phyloP scores from a whole-genome alignment of 164 flowering plant genomes.

The Kalanchoe fedtschenkoi region DNA sequence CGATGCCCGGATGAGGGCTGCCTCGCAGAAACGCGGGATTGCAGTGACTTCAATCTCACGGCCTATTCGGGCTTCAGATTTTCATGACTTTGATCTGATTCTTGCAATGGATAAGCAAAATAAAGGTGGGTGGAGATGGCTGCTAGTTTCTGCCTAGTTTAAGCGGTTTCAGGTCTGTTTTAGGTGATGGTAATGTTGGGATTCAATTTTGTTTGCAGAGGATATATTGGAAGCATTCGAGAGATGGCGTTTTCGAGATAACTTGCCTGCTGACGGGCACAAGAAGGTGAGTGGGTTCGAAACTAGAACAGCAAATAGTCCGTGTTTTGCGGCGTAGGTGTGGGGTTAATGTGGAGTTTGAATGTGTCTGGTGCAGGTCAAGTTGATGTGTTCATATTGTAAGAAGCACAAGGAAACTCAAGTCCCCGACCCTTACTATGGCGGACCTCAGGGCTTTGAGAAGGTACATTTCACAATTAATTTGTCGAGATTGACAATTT shows the following conservation, averaged over 20 bases:
- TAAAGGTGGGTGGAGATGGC: constrained; percentile 41
- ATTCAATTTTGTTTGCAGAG: constrained; percentile 24
- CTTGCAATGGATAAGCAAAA: constrained; percentile 93
- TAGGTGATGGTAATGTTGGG: background rate
- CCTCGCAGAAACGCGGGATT: constrained; percentile 76
- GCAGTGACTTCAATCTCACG: constrained; percentile 88
- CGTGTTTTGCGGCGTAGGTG: background rate
- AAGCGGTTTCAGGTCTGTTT: background rate
- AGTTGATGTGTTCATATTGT: constrained; percentile 90
- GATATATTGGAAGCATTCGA: constrained; percentile 69
- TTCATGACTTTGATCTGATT: constrained; percentile 67
- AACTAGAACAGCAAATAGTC: too few species aligned
- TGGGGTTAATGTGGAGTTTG: background rate
- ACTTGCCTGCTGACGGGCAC: constrained; percentile 63
- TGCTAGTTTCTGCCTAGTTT: background rate
- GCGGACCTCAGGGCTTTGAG: constrained; percentile 93
- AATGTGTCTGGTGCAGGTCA: constrained; percentile 45
- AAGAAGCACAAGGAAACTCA: constrained; percentile 78
- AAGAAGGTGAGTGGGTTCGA: constrained; percentile 45
- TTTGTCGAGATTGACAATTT: background rate
- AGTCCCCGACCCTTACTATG: constrained; percentile 98
- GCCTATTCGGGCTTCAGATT: constrained; percentile 71
- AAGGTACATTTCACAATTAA: constrained; percentile 39
- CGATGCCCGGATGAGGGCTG: constrained; percentile 86
- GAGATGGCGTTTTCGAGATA: constrained; percentile 58